A percentile compares a stretch with the other conserved stretches of the same genome.
Conservation (phyloP, 2,329 filamentous ascomycete genomes). For the Ramichloridium luteum region DNA sequence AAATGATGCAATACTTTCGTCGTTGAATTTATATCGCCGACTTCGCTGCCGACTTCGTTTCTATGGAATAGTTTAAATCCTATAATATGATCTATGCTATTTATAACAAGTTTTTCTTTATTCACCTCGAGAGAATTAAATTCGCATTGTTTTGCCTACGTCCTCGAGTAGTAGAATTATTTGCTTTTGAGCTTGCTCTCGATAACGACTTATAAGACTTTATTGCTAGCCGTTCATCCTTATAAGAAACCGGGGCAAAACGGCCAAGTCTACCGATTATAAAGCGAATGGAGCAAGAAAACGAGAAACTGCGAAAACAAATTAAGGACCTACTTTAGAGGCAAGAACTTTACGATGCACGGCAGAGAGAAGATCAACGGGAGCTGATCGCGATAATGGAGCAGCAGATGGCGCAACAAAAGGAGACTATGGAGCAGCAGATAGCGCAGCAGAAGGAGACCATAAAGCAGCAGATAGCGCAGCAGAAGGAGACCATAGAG, state of each 20-base stretch:
- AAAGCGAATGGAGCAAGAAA: conserved; percentile 2
- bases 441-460: too few species aligned
- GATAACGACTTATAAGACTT: conserved; percentile 2
- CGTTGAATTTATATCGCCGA: background rate
- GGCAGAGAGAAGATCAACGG: background rate
- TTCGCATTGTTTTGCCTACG: background rate
- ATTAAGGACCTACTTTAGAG: background rate
- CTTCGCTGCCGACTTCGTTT: conserved; percentile 2
- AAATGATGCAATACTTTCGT: conserved; percentile 1
- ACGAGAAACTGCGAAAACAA: conserved; percentile 3
- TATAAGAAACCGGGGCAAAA: conserved; percentile 1
- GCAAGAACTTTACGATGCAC: background rate
- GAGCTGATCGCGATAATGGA: too few species aligned
- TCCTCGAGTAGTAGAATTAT: conserved; percentile 2
- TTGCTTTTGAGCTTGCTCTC: conserved; percentile 2
- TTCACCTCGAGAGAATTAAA: conserved; percentile 2
- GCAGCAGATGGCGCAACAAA: too few species aligned
- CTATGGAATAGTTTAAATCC: conserved; percentile 2
- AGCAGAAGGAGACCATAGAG: background rate
- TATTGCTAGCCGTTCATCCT: conserved; percentile 1
- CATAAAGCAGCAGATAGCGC: too few species aligned
- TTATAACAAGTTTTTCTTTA: conserved; percentile 4
- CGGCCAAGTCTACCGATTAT: background rate
- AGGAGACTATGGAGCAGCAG: too few species aligned
- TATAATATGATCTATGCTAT: conserved; percentile 4